Evolutionary conservation across 495 filamentous ascomycete genomes (phyloP).

Genomic region (Talaromyces liani): DNA sequence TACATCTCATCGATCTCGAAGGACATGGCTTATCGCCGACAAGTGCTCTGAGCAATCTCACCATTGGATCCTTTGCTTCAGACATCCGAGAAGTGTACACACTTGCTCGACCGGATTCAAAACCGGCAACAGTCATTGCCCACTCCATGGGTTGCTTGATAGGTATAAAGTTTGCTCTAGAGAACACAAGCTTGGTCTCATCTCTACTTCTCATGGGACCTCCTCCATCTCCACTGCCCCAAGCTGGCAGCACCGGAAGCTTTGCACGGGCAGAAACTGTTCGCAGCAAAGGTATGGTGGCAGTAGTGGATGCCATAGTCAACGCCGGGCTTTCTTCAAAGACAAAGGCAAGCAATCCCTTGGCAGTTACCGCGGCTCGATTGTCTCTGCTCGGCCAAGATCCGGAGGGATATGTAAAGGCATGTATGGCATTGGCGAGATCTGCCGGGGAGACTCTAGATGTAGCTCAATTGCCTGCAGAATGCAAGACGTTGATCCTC

Average conservation of each 20-base stretch:
- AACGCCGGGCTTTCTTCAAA: slow-evolving; percentile 24
- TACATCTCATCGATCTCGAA: slow-evolving; percentile 40
- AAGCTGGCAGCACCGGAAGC: slow-evolving; percentile 34
- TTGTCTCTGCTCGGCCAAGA: slow-evolving; percentile 35
- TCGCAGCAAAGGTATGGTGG: slow-evolving; percentile 33
- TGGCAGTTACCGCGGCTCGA: slow-evolving; percentile 31
- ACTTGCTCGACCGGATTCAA: slow-evolving; percentile 3
- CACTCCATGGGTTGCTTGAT: slow-evolving; percentile 37
- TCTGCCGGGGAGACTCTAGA: slow-evolving; percentile 20
- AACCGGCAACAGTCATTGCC: slow-evolving; percentile 23
- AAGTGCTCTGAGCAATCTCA: slow-evolving; percentile 26
- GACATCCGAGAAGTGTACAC: slow-evolving; percentile 30
- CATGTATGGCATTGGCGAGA: slow-evolving; percentile 39
- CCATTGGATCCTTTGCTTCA: slow-evolving; percentile 27
- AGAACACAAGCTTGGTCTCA: slow-evolving; percentile 23
- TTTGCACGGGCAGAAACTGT: slow-evolving; percentile 29
- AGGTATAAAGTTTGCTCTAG: slow-evolving; percentile 24
- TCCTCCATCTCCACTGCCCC: slow-evolving; percentile 29
- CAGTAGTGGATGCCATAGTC: slow-evolving; percentile 27
- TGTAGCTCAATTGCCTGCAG: slow-evolving; percentile 17
- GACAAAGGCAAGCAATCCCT: slow-evolving; percentile 26
- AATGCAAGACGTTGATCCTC: slow-evolving; percentile 15
- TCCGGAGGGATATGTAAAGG: slow-evolving; percentile 49
- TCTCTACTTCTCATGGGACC: slow-evolving; percentile 33
- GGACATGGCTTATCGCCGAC: slow-evolving; percentile 44